Conservation (phyloP, 495 filamentous ascomycete species). For the Bathelium albidoporum region DNA sequence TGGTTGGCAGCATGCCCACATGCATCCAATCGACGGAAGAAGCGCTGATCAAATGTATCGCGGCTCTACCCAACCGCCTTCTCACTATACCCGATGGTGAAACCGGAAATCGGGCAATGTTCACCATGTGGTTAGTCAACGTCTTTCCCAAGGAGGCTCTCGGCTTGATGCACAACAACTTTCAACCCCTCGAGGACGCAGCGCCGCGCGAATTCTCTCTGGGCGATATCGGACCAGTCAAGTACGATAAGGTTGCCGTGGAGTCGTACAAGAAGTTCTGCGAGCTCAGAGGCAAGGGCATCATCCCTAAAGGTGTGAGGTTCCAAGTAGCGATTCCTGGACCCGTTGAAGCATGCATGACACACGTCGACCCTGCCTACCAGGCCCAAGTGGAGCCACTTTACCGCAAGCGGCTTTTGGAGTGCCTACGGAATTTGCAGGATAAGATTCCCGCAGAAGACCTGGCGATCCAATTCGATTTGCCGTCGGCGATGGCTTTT, state of each 20-base stretch:
- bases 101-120: conserved; percentile 31
- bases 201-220: conserved; percentile 18
- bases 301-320: conserved; percentile 24
- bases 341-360: conserved; percentile 24
- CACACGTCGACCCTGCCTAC: conserved; percentile 24
- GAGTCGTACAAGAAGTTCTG: conserved; percentile 31
- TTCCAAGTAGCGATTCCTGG: conserved; percentile 36
- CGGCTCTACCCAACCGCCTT: conserved; percentile 26
- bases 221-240: conserved; percentile 26
- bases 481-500: conserved; percentile 29
- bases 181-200: conserved; percentile 10
- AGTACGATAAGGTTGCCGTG: conserved; percentile 31
- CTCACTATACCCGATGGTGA: conserved; percentile 36
- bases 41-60: conserved; percentile 24
- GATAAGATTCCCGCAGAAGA: conserved; percentile 32
- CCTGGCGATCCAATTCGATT: conserved; percentile 38
- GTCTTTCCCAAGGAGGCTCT: conserved; percentile 22
- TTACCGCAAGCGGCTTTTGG: conserved; percentile 31
- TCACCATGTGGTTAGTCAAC: conserved; percentile 28
- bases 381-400: conserved; percentile 28
- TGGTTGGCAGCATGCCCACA: conserved; percentile 30
- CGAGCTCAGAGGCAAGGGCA: conserved; percentile 21
- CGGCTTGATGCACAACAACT: conserved; percentile 13
- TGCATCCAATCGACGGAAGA: conserved; percentile 25
- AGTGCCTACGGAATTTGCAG: conserved; percentile 29